These are phyloP conservation scores for Candida maltosa DNA, from an alignment of 805 yeast genomes.

Conservation along the genomic window DNA sequence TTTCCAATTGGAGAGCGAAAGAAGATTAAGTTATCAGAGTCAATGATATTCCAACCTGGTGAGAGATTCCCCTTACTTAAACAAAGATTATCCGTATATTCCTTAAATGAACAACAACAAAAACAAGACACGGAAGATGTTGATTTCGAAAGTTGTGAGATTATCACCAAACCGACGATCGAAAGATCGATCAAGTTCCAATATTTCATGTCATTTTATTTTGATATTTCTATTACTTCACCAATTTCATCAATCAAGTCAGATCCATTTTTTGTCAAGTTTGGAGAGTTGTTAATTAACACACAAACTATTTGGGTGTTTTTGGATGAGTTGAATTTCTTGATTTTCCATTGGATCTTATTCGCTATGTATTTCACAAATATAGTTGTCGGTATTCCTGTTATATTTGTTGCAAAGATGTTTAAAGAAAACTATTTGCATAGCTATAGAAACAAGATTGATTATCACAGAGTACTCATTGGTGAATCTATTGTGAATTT, in stretches of 20 bases:
- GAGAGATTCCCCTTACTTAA: slow-evolving; percentile 7
- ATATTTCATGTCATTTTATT: slow-evolving; percentile 17
- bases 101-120: slow-evolving; percentile 1
- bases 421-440: slow-evolving; percentile 20
- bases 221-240: slow-evolving; percentile 18
- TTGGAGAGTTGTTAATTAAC: slow-evolving; percentile 15
- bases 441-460: slow-evolving; percentile 2
- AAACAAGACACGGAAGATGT: slow-evolving; percentile 6
- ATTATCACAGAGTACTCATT: slow-evolving; percentile 2
- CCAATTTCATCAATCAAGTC: slow-evolving; percentile 15
- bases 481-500: slow-evolving; percentile 7
- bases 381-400: slow-evolving; percentile 1
- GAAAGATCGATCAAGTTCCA: slow-evolving; percentile 9
- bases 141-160: slow-evolving; percentile 14
- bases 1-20: slow-evolving; percentile 8
- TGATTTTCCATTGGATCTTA: slow-evolving; percentile 14
- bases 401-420: slow-evolving; percentile 12
- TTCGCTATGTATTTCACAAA: neutral
- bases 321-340: slow-evolving; percentile 12
- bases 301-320: slow-evolving; percentile 9
- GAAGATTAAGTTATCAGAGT: neutral
- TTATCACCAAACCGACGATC: slow-evolving; percentile 5
- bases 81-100: slow-evolving; percentile 7
- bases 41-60: slow-evolving; percentile 3
- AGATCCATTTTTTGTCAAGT: slow-evolving; percentile 24